Percentiles rank a stretch among this genome's conserved stretches.
These are phyloP conservation scores for Monilinia fructicola DNA, from an alignment of 2,329 filamentous ascomycete genomes.

Conservation along the genomic window DNA sequence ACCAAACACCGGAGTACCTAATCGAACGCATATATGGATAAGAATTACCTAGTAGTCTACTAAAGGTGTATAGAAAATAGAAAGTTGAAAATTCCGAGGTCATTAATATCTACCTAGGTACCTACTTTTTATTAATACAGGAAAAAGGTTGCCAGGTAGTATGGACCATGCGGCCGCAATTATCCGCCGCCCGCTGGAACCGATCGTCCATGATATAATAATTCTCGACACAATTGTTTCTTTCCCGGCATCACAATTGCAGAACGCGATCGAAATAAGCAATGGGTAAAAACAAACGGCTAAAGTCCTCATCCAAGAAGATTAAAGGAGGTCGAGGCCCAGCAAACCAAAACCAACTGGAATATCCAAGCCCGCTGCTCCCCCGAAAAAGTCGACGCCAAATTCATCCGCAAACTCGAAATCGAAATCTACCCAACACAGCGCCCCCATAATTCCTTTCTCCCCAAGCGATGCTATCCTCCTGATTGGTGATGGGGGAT, in stretches of 20 bases:
- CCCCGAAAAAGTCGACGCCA: neutral
- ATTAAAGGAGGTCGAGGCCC: constrained; percentile 4
- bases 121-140: no score
- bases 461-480: constrained; percentile 65
- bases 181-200: neutral
- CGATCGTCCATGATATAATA: neutral
- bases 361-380: neutral
- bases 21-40: no score
- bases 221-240: neutral
- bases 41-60: no score
- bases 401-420: neutral
- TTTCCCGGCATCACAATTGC: neutral
- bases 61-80: no score
- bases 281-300: constrained; percentile 8
- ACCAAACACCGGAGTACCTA: no score
- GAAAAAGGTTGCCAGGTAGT: no score
- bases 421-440: constrained; percentile 33
- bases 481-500: constrained; percentile 76
- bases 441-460: constrained; percentile 65
- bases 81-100: no score
- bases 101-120: no score
- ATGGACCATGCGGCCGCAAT: neutral
- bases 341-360: constrained; percentile 1
- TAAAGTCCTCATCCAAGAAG: constrained; percentile 15
- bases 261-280: neutral